These are phyloP conservation scores for Stentor coeruleus DNA, from an alignment of 73 alveolate species.

Conservation along the genomic window DNA sequence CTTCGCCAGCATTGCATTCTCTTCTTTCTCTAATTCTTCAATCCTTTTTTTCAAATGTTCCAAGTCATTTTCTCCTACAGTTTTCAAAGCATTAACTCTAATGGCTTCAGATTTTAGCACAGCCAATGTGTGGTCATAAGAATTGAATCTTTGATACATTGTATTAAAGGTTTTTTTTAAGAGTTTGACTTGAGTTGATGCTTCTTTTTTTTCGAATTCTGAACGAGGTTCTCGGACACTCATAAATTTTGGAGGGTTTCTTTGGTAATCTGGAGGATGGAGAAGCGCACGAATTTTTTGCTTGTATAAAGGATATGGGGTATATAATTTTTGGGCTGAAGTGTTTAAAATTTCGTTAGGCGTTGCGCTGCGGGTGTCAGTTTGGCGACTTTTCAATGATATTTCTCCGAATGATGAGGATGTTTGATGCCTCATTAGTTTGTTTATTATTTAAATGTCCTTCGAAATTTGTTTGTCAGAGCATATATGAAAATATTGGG, in stretches of 20 bases:
- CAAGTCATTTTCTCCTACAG: conserved; percentile 3
- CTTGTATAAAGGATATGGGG: background rate
- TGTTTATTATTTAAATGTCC: no score
- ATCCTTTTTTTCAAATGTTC: background rate
- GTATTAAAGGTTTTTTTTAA: background rate
- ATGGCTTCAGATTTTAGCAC: background rate
- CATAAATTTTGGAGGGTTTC: conserved; percentile 5
- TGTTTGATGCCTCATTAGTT: background rate
- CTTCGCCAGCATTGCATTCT: background rate
- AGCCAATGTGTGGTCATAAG: background rate
- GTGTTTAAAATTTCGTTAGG: background rate
- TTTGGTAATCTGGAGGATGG: background rate
- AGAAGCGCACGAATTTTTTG: background rate
- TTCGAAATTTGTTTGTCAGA: no score
- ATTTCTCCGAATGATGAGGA: background rate
- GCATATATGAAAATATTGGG: no score
- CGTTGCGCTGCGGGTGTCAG: background rate
- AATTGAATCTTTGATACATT: background rate
- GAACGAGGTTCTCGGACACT: background rate
- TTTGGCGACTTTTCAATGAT: background rate
- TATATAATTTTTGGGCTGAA: no score
- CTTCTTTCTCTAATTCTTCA: background rate
- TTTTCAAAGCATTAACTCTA: background rate
- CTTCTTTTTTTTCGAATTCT: background rate
- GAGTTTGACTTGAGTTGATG: conserved; percentile 1